Evolutionary conservation across 192 early-diverging fungal species (phyloP).

Genomic region (Chytriomyces confervae): DNA sequence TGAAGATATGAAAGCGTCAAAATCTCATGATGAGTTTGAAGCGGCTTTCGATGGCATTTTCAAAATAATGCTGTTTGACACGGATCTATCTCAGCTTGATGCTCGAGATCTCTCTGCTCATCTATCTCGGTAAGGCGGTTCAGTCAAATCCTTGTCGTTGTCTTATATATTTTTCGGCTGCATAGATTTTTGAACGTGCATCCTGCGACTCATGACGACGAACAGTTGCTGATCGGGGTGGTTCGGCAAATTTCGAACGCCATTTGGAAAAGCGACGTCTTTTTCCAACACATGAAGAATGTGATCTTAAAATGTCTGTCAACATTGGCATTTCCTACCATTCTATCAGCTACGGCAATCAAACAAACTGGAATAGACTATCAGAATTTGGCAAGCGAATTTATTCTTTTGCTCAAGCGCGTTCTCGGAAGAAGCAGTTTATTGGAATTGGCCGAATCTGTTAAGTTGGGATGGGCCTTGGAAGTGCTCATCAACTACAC

Average conservation of each 20-base stretch:
- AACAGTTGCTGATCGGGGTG: conserved; percentile 32
- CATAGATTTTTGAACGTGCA: conserved; percentile 35
- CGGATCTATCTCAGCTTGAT: conserved; percentile 2
- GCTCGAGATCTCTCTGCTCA: background rate
- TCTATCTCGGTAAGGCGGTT: background rate
- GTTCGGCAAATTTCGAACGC: conserved; percentile 25
- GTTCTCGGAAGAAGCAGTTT: background rate
- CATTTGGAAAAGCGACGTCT: background rate
- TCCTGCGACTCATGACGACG: conserved; percentile 39
- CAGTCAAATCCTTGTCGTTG: background rate
- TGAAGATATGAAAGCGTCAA: conserved; percentile 13
- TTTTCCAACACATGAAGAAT: conserved; percentile 9
- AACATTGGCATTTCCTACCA: conserved; percentile 21
- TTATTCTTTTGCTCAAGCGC: conserved; percentile 10
- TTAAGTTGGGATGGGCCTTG: conserved; percentile 21
- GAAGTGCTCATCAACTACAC: conserved; percentile 36
- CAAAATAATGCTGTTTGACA: conserved; percentile 25
- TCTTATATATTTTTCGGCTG: too few relatives aligned
- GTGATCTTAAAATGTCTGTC: conserved; percentile 30
- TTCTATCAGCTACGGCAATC: conserved; percentile 14
- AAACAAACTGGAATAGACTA: background rate
- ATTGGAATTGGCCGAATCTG: conserved; percentile 12
- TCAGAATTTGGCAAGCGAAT: background rate
- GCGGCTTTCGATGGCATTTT: conserved; percentile 27
- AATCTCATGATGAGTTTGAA: conserved; percentile 40